phyloP scores from a whole-genome alignment of 345 rosid species.

The Aquilaria sinensis region DNA sequence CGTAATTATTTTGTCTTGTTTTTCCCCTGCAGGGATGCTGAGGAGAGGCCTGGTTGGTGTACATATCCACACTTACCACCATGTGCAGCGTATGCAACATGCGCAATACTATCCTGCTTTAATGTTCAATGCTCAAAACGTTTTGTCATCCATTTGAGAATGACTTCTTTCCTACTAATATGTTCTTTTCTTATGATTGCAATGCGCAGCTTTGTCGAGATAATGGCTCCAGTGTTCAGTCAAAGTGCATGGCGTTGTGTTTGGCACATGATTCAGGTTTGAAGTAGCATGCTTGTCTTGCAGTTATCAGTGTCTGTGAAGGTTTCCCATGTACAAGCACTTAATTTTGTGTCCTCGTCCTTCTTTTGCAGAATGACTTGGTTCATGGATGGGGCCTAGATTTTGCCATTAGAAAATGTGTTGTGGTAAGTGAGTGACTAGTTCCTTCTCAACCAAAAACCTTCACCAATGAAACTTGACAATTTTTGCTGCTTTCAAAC shows the following conservation, averaged over 20 bases:
- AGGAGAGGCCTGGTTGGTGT: conserved; percentile 91
- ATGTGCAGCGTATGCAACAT: conserved; percentile 80
- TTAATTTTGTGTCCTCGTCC: neutral
- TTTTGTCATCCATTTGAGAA: neutral
- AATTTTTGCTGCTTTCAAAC: conserved; percentile 1
- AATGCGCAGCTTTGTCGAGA: conserved; percentile 77
- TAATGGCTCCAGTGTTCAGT: conserved; percentile 97
- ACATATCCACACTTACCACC: conserved; percentile 75
- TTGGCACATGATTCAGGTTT: conserved; percentile 95
- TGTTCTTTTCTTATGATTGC: neutral
- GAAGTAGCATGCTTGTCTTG: neutral
- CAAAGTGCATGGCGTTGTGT: conserved; percentile 93
- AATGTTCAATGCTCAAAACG: neutral
- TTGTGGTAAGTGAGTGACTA: conserved; percentile 36
- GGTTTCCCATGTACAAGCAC: neutral
- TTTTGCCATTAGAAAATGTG: conserved; percentile 61
- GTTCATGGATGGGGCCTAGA: conserved; percentile 84
- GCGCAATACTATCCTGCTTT: neutral
- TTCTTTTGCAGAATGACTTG: conserved; percentile 53
- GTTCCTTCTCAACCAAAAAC: neutral
- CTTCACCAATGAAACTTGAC: neutral
- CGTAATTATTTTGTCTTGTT: neutral
- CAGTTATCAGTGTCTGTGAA: too few species aligned
- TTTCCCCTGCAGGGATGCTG: conserved; percentile 43
- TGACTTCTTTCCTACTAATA: conserved; percentile 1